Evolutionary conservation across 495 filamentous ascomycete species (phyloP).

Genomic region (Trichodelitschia bisporula): DNA sequence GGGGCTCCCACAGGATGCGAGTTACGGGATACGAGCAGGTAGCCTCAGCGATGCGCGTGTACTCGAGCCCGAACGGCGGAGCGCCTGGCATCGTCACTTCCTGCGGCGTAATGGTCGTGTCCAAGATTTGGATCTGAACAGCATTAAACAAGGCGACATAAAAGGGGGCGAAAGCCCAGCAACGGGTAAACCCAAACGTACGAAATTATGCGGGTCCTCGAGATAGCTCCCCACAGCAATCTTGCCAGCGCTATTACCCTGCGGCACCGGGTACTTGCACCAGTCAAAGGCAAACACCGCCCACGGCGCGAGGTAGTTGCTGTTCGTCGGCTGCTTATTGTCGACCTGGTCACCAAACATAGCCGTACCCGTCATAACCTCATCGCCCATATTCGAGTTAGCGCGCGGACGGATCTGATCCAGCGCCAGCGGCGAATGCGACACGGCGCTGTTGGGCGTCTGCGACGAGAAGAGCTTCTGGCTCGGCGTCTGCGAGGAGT

Average conservation of each 20-base stretch:
- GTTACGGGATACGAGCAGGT: conserved; percentile 97
- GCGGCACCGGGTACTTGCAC: conserved; percentile 87
- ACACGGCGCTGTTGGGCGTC: conserved; percentile 45
- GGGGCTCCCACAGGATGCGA: conserved; percentile 87
- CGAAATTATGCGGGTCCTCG: conserved; percentile 95
- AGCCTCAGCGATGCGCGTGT: conserved; percentile 85
- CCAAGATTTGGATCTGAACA: conserved; percentile 83
- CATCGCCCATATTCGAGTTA: conserved; percentile 51
- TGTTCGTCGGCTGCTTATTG: conserved; percentile 25
- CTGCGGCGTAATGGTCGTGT: conserved; percentile 52
- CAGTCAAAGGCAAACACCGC: conserved; percentile 91
- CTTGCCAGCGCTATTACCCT: conserved; percentile 44
- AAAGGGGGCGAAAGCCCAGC: too few species aligned
- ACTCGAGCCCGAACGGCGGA: conserved; percentile 56
- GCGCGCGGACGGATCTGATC: conserved; percentile 66
- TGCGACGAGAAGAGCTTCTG: conserved; percentile 24
- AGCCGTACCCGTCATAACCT: conserved; percentile 22
- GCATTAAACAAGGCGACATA: not conserved
- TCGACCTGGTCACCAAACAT: conserved; percentile 21
- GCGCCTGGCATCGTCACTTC: conserved; percentile 49
- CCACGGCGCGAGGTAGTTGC: conserved; percentile 90
- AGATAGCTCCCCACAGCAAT: conserved; percentile 87
- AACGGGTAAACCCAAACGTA: too few species aligned
- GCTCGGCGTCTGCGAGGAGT: conserved; percentile 34
- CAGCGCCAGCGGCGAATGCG: conserved; percentile 71